Evolutionary conservation across 192 early-diverging fungal species (phyloP).

Genomic region (Backusella parvicylindrica): DNA sequence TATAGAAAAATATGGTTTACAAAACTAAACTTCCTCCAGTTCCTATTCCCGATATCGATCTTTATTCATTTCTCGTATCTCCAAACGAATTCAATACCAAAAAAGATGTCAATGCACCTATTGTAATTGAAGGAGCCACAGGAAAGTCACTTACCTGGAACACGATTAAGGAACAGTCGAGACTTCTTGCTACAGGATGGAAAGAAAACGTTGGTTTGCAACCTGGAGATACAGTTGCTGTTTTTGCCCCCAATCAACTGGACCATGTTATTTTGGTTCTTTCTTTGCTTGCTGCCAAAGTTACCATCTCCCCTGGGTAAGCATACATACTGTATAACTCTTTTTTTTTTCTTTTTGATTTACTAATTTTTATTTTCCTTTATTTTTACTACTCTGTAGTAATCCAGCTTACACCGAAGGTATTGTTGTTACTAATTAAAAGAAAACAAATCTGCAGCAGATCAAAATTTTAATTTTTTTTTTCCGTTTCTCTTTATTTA

Average conservation of each 20-base stretch:
- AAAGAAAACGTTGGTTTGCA: constrained; percentile 49
- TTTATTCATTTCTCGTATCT: constrained; percentile 20
- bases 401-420: constrained; percentile 81
- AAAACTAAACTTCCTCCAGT: constrained; percentile 4
- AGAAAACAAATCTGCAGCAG: not conserved
- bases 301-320: constrained; percentile 64
- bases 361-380: not conserved
- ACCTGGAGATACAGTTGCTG: constrained; percentile 66
- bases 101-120: not conserved
- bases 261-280: constrained; percentile 60
- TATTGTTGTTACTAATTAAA: not conserved
- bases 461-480: not conserved
- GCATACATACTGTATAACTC: not conserved
- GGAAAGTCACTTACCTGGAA: constrained; percentile 16
- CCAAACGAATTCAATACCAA: constrained; percentile 7
- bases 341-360: not conserved
- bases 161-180: constrained; percentile 13
- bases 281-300: constrained; percentile 54
- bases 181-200: constrained; percentile 48
- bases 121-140: constrained; percentile 13
- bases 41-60: constrained; percentile 26
- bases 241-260: constrained; percentile 71
- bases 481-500: not conserved
- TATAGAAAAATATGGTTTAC: constrained; percentile 16
- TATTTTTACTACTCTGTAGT: too few species aligned